Base-by-base conservation (phyloP, 169 alveolate genomes). In the Plasmodium malariae region DNA sequence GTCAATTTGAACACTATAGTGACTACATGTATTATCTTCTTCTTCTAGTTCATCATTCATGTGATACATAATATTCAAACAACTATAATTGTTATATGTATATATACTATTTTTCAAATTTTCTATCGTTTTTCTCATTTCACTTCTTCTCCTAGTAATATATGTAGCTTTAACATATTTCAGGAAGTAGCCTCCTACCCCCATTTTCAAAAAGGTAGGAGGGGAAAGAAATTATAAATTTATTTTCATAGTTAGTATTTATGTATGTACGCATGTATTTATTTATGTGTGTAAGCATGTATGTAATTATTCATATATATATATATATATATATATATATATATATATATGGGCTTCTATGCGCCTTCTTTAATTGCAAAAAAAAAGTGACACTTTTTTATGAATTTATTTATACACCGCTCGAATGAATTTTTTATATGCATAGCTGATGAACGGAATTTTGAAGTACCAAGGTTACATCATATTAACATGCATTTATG, bases 31-130 rank as follows among this genome's bases (percentile, higher is more conserved):
- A 37, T 57, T 67, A 43, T 19, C 26, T 34, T 9, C 21, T 24
- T 63, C 89, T 43, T 62, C 89, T n/a, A n/a, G n/a, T 12, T 60
- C 68, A 28, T 68, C 89, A 45, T 55, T 54, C 68, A 34, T 40
- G 37, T 76, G 89, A 40, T 76, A 76, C 21, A 62, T 17, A 24
- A 76, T 76, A 76, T 62, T 76, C 40, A 62, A 24, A 45, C 89
- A 76, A 54, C 78, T 43, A 37, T 76, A 76, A 60, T 37, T 76
- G 51, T 76, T 76, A 26, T 76, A 76, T 48, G 89, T 76, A 34
- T 76, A 76, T 37, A 76, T 76, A 48, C 62, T 76, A n/a, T 76
- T 76, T 30, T 76, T 76, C 51, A 76, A 76, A 76, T 76, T 76
- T 51, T 76, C 78, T 37, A 76, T 59, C 19, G 89, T 76, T 54